Evolutionary conservation across 2,329 filamentous ascomycete species (phyloP).

Genomic region (Boeremia exigua): DNA sequence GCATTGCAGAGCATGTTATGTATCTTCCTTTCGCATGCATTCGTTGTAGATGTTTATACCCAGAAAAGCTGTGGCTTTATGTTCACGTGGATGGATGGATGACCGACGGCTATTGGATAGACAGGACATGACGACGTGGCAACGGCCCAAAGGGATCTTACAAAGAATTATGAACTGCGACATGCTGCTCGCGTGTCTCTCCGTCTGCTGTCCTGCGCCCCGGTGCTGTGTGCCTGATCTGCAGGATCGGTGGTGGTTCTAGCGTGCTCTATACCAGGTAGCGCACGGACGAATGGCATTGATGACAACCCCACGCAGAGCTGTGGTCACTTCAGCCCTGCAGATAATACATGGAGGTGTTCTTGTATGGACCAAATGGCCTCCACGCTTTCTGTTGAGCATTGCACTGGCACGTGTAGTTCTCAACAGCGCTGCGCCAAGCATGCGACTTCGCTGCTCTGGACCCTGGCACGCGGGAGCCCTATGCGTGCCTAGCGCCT

Average conservation of each 20-base stretch:
- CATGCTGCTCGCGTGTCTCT: slow-evolving; percentile 8
- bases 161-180: slow-evolving; percentile 5
- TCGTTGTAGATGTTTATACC: slow-evolving; percentile 21
- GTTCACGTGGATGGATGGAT: slow-evolving; percentile 6
- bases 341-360: not conserved
- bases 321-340: not conserved
- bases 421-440: slow-evolving; percentile 4
- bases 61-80: slow-evolving; percentile 12
- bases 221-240: slow-evolving; percentile 13
- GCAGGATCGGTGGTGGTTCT: not conserved
- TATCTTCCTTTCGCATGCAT: slow-evolving; percentile 14
- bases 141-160: slow-evolving; percentile 7
- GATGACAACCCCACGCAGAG: not conserved
- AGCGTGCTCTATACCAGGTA: not conserved
- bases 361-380: not conserved
- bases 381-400: not conserved
- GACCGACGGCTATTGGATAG: slow-evolving; percentile 13
- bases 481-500: slow-evolving; percentile 6
- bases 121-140: not conserved
- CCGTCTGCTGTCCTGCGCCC: not conserved
- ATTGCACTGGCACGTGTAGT: slow-evolving; percentile 1
- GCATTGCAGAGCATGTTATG: slow-evolving; percentile 8
- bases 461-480: slow-evolving; percentile 9
- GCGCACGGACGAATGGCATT: slow-evolving; percentile 11
- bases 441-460: slow-evolving; percentile 11